phyloP scores from a whole-genome alignment of 805 yeast species.

The Cyberlindnera euphorbiiphila region DNA sequence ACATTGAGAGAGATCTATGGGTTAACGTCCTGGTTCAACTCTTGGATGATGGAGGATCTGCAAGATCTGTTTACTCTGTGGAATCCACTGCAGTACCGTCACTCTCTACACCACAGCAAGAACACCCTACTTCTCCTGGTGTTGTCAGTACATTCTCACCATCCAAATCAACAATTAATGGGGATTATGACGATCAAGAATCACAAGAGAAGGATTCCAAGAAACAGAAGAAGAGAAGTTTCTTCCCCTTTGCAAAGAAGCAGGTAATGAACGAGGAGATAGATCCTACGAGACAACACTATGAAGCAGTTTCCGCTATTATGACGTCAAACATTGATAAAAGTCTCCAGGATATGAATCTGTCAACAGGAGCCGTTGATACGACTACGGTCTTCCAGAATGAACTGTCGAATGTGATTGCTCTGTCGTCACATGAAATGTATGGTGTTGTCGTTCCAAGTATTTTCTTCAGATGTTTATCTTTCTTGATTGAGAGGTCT shows the following conservation, averaged over 20 bases:
- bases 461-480: conserved; percentile 71
- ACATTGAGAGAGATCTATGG: conserved; percentile 74
- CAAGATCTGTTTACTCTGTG: conserved; percentile 8
- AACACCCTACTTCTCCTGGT: conserved; percentile 4
- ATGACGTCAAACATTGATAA: conserved; percentile 25
- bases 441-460: conserved; percentile 56
- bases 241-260: conserved; percentile 52
- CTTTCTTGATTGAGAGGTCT: conserved; percentile 56
- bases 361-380: conserved; percentile 12
- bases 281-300: conserved; percentile 7
- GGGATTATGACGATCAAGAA: conserved; percentile 17
- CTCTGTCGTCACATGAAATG: conserved; percentile 46
- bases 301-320: conserved; percentile 3
- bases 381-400: conserved; percentile 58
- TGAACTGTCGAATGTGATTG: conserved; percentile 49
- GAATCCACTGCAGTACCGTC: conserved; percentile 5
- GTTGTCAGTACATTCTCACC: conserved; percentile 3
- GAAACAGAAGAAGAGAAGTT: conserved; percentile 50
- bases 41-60: conserved; percentile 23
- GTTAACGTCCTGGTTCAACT: conserved; percentile 42
- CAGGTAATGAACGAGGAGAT: conserved; percentile 14
- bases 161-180: conserved; percentile 9
- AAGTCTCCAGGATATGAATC: conserved; percentile 30
- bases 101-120: conserved; percentile 7
- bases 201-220: conserved; percentile 34